These are phyloP conservation scores for Chernovozyma aurita DNA, from an alignment of 1,139 yeast genomes.

Conservation along the genomic window DNA sequence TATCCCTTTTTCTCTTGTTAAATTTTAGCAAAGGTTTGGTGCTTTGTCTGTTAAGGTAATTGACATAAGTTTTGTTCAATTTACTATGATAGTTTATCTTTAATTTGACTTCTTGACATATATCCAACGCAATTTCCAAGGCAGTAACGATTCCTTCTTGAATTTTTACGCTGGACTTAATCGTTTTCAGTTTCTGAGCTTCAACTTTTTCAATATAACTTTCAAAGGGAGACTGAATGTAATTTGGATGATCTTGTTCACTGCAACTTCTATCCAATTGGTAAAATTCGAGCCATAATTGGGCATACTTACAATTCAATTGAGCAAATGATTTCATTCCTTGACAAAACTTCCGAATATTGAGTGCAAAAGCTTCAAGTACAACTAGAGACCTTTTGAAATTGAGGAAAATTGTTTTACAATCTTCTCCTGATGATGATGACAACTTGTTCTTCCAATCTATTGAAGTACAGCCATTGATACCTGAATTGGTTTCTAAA, in stretches of 20 bases:
- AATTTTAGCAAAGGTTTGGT: not conserved
- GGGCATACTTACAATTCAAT: not conserved
- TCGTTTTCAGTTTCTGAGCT: not conserved
- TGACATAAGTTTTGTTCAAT: not conserved
- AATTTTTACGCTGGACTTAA: not conserved
- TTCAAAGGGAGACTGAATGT: not conserved
- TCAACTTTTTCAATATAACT: not conserved
- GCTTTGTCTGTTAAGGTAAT: not conserved
- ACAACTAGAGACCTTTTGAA: not conserved
- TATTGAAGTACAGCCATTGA: too few relatives aligned
- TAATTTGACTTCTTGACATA: slow-evolving; percentile 1
- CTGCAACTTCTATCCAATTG: not conserved
- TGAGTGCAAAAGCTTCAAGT: not conserved
- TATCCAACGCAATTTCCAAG: slow-evolving; percentile 1
- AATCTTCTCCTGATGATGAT: too few relatives aligned
- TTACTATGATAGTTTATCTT: not conserved
- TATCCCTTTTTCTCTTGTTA: not conserved
- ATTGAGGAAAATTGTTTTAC: not conserved
- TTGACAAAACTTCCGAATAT: not conserved
- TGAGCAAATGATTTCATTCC: not conserved
- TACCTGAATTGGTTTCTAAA: too few relatives aligned
- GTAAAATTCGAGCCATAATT: not conserved
- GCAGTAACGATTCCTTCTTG: not conserved
- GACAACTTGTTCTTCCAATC: too few relatives aligned
- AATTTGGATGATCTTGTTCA: not conserved